phyloP scores from a whole-genome alignment of 108 stramenopile species.

The Skeletonema costatum region DNA sequence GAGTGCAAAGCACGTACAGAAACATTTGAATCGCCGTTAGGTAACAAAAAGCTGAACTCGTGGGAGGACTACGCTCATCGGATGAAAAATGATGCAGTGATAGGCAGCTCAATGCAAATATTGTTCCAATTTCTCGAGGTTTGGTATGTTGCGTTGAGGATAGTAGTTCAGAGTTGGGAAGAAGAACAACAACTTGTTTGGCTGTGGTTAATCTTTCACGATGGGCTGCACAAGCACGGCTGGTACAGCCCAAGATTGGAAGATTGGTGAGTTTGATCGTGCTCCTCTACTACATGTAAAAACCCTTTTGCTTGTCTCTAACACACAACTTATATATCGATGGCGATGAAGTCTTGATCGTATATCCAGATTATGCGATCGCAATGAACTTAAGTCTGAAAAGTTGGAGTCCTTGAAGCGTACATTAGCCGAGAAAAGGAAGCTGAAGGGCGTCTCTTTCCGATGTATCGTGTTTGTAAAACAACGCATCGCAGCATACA shows the following conservation, averaged over 20 bases:
- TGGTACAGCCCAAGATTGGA: slow-evolving; percentile 22
- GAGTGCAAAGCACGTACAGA: not conserved
- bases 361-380: slow-evolving; percentile 1
- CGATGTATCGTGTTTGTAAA: slow-evolving; percentile 44
- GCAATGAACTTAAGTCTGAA: slow-evolving; percentile 11
- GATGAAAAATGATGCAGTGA: not conserved
- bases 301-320: not conserved
- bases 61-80: slow-evolving; percentile 48
- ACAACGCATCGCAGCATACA: slow-evolving; percentile 37
- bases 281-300: not conserved
- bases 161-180: slow-evolving; percentile 51
- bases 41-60: slow-evolving; percentile 14
- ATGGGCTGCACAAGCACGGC: slow-evolving; percentile 22
- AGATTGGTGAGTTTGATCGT: slow-evolving; percentile 18
- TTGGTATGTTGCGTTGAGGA: slow-evolving; percentile 51
- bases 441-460: slow-evolving; percentile 29
- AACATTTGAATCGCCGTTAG: slow-evolving; percentile 40
- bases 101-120: slow-evolving; percentile 4
- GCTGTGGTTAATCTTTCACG: slow-evolving; percentile 36
- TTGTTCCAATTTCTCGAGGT: slow-evolving; percentile 29
- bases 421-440: slow-evolving; percentile 27
- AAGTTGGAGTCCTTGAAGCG: slow-evolving; percentile 22
- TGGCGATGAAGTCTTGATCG: not conserved
- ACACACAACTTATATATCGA: not conserved
- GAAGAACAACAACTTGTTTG: slow-evolving; percentile 43